Evolutionary conservation across 805 yeast species (phyloP).

Genomic region (Zygotorulaspora sp.): DNA sequence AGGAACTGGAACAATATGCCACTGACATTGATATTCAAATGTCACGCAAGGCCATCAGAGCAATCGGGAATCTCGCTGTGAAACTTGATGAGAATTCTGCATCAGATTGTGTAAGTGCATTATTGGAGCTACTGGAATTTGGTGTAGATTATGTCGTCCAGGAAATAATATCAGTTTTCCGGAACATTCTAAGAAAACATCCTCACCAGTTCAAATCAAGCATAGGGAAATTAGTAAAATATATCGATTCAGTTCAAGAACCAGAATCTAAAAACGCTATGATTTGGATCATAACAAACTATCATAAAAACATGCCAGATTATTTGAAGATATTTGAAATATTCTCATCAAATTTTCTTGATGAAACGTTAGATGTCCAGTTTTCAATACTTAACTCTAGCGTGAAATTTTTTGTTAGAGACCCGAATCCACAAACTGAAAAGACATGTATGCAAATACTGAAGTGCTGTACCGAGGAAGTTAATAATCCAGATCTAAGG

Average conservation of each 20-base stretch:
- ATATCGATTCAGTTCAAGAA: conserved; percentile 56
- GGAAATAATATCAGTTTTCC: conserved; percentile 71
- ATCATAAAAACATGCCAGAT: conserved; percentile 43
- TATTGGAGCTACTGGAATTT: conserved; percentile 55
- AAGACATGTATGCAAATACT: conserved; percentile 53
- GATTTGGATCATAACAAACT: conserved; percentile 82
- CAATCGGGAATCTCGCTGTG: conserved; percentile 84
- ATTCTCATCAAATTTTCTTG: conserved; percentile 43
- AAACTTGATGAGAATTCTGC: conserved; percentile 58
- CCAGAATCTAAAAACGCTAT: conserved; percentile 74
- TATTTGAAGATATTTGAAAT: conserved; percentile 27
- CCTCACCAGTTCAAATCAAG: conserved; percentile 52
- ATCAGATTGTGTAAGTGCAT: conserved; percentile 55
- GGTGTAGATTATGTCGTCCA: conserved; percentile 73
- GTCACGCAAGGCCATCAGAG: conserved; percentile 82
- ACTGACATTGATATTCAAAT: conserved; percentile 80
- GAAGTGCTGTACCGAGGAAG: conserved; percentile 66
- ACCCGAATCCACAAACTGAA: conserved; percentile 51
- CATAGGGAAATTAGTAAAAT: conserved; percentile 40
- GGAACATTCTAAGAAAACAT: conserved; percentile 71
- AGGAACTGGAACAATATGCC: conserved; percentile 81
- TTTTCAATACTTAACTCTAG: conserved; percentile 67
- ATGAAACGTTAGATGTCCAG: conserved; percentile 72
- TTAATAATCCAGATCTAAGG: conserved; percentile 78
- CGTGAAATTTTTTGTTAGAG: conserved; percentile 59